phyloP scores from a whole-genome alignment of 2,329 filamentous ascomycete species.

The Aureobasidium subglaciale region DNA sequence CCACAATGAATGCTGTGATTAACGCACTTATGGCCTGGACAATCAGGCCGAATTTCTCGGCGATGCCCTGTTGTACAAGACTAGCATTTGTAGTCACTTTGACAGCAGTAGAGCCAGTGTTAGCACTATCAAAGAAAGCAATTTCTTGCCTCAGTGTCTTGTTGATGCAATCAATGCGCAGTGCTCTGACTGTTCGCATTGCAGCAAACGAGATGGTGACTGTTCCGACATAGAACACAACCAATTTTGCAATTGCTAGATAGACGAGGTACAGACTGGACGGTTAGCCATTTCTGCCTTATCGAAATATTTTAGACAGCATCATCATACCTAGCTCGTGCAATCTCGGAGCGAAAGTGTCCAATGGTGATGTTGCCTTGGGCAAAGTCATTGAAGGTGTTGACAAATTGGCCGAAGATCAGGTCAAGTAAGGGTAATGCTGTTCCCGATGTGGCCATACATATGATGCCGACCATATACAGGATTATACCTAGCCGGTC shows the following conservation, averaged over 20 bases:
- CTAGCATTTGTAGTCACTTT: constrained; percentile 59
- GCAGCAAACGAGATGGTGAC: constrained; percentile 58
- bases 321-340: constrained; percentile 91
- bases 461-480: neutral
- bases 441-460: neutral
- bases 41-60: constrained; percentile 62
- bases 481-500: neutral
- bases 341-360: constrained; percentile 56
- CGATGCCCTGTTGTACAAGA: constrained; percentile 59
- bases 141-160: constrained; percentile 56
- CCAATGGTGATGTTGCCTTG: constrained; percentile 40
- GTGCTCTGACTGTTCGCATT: constrained; percentile 54
- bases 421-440: constrained; percentile 36
- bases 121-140: constrained; percentile 56
- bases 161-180: constrained; percentile 54
- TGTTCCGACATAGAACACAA: constrained; percentile 57
- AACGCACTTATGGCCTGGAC: constrained; percentile 59
- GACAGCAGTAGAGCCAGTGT: constrained; percentile 56
- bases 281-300: no score
- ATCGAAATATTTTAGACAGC: no score
- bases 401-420: constrained; percentile 69
- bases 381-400: constrained; percentile 61
- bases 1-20: constrained; percentile 49
- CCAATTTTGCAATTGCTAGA: constrained; percentile 56
- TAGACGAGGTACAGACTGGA: constrained; percentile 53